Conservation (phyloP, 208 protist genomes). For the Acanthamoeba healyi region DNA sequence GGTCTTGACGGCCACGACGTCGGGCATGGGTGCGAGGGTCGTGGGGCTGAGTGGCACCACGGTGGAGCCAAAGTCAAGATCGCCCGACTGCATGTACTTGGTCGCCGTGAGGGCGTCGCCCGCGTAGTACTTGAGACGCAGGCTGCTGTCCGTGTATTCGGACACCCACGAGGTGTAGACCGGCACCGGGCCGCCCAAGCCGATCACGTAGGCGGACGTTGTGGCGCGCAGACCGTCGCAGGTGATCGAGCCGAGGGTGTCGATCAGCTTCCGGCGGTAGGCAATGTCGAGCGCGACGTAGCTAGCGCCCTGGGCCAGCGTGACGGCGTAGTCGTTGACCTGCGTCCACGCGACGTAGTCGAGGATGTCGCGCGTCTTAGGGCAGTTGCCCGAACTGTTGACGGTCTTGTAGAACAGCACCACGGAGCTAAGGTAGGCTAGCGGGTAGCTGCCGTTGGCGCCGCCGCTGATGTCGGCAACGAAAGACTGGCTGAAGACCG, state of each 20-base stretch:
- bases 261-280: constrained; percentile 8
- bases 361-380: neutral
- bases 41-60: neutral
- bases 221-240: neutral
- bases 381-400: neutral
- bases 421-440: constrained; percentile 1
- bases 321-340: constrained; percentile 44
- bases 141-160: neutral
- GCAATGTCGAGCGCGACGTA: constrained; percentile 15
- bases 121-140: constrained; percentile 37
- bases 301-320: neutral
- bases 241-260: constrained; percentile 42
- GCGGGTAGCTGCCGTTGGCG: constrained; percentile 19
- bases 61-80: neutral
- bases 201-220: neutral
- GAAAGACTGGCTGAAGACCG: neutral
- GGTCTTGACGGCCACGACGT: constrained; percentile 14
- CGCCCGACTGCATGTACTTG: constrained; percentile 25
- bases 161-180: constrained; percentile 54
- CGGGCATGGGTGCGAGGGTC: neutral
- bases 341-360: constrained; percentile 2
- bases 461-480: constrained; percentile 20
- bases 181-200: neutral
- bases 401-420: neutral
- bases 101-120: neutral